phyloP scores from a whole-genome alignment of 1,284 basidiomycete species.

The Apiotrichum akiyoshidainum region DNA sequence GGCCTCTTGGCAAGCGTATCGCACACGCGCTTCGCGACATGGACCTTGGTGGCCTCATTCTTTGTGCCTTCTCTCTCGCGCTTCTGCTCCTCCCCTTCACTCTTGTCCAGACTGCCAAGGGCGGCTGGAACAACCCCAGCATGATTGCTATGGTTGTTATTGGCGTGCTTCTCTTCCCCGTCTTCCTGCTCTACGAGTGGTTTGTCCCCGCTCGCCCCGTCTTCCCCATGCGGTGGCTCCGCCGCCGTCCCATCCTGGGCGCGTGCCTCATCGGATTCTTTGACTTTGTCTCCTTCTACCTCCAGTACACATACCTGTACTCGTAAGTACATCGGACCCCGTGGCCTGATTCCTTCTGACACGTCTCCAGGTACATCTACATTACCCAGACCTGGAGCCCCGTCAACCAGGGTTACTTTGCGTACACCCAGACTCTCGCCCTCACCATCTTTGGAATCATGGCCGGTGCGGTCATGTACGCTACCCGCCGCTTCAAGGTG shows the following conservation, averaged over 20 bases:
- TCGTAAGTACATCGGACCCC: slow-evolving; percentile 24
- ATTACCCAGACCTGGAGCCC: slow-evolving; percentile 44
- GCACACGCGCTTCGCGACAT: not conserved
- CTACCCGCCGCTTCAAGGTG: slow-evolving; percentile 53
- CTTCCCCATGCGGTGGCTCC: slow-evolving; percentile 58
- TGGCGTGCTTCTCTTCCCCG: slow-evolving; percentile 50
- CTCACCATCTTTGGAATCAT: slow-evolving; percentile 53
- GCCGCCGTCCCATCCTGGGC: slow-evolving; percentile 60
- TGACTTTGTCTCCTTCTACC: slow-evolving; percentile 63
- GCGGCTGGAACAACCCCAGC: slow-evolving; percentile 45
- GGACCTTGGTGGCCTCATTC: slow-evolving; percentile 61
- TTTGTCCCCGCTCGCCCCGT: slow-evolving; percentile 52
- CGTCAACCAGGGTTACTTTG: slow-evolving; percentile 44
- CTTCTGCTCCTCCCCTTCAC: slow-evolving; percentile 68
- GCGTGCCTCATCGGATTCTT: slow-evolving; percentile 66
- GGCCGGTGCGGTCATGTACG: slow-evolving; percentile 50
- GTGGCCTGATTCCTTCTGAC: not conserved
- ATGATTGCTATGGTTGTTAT: slow-evolving; percentile 49
- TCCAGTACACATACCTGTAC: slow-evolving; percentile 45
- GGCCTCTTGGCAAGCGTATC: slow-evolving; percentile 19
- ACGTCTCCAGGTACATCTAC: slow-evolving; percentile 34
- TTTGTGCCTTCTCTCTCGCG: slow-evolving; percentile 61
- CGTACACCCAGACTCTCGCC: slow-evolving; percentile 43
- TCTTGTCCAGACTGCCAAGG: slow-evolving; percentile 53
- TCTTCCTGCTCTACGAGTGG: slow-evolving; percentile 52